phyloP scores from a whole-genome alignment of 441 rosid genomes.

The Cnidoscolus chayamansa region DNA sequence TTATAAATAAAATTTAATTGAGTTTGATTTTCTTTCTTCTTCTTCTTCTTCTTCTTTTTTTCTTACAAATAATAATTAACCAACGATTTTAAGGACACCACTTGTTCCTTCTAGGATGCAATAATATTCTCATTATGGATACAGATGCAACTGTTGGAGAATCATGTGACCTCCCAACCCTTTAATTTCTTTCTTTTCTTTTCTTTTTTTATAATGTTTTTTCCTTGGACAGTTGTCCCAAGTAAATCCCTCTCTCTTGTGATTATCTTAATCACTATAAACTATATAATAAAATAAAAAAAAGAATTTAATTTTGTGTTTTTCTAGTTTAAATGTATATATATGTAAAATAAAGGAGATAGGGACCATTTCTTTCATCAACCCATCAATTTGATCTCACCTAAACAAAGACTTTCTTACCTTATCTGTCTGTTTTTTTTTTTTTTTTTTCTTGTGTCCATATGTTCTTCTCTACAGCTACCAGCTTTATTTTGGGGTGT shows the following conservation, averaged over 20 bases:
- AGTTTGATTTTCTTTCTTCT: too few species aligned
- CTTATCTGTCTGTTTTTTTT: slow-evolving; percentile 7
- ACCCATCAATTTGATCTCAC: slow-evolving; percentile 40
- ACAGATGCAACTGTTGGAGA: slow-evolving; percentile 35
- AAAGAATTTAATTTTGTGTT: not conserved
- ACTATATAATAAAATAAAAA: too few species aligned
- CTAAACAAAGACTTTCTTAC: slow-evolving; percentile 50
- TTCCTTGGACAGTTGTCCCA: slow-evolving; percentile 39
- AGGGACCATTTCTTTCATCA: slow-evolving; percentile 33
- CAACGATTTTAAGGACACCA: slow-evolving; percentile 21
- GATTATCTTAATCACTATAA: slow-evolving; percentile 30
- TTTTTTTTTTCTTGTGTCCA: slow-evolving; percentile 22
- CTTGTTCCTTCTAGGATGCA: slow-evolving; percentile 21
- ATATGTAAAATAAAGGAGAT: not conserved
- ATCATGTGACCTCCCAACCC: slow-evolving; percentile 34
- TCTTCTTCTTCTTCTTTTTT: too few species aligned
- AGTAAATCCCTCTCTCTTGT: slow-evolving; percentile 23
- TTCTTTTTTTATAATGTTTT: not conserved
- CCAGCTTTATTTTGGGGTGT: slow-evolving; percentile 18
- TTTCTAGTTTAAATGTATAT: not conserved
- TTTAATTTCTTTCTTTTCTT: not conserved
- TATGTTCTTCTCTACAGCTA: slow-evolving; percentile 23
- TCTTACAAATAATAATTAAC: too few species aligned
- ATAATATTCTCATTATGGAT: slow-evolving; percentile 25
- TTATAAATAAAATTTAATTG: not conserved